Evolutionary conservation across 768 basidiomycete species (phyloP).

Genomic region (Pleurotus sapidus): DNA sequence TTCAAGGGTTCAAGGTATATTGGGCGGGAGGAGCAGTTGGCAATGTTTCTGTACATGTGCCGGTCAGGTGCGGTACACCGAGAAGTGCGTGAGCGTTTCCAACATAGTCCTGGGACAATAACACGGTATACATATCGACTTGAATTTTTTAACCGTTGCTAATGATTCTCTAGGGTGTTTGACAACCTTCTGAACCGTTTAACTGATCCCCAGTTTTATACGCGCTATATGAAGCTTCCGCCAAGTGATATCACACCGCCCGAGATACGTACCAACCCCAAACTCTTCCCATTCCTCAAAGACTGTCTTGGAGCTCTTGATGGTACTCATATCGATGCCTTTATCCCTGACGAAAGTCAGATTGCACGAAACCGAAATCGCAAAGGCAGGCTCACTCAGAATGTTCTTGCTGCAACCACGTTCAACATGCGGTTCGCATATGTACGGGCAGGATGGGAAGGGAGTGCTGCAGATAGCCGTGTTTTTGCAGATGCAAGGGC

Average conservation of each 20-base stretch:
- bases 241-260: constrained; percentile 13
- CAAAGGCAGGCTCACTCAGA: constrained; percentile 34
- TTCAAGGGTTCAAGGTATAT: constrained; percentile 23
- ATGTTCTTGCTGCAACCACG: constrained; percentile 29
- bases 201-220: constrained; percentile 14
- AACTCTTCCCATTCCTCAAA: constrained; percentile 29
- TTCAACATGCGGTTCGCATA: constrained; percentile 35
- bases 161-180: constrained; percentile 12
- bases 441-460: constrained; percentile 37
- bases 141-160: constrained; percentile 8
- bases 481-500: constrained; percentile 26
- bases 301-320: constrained; percentile 31
- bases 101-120: constrained; percentile 22
- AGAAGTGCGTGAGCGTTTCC: constrained; percentile 26
- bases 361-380: constrained; percentile 13
- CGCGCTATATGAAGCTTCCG: constrained; percentile 16
- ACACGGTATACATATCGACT: constrained; percentile 8
- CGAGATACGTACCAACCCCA: constrained; percentile 20
- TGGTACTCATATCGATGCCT: constrained; percentile 25
- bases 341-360: constrained; percentile 17
- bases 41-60: constrained; percentile 24
- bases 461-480: constrained; percentile 29
- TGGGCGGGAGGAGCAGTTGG: constrained; percentile 19
- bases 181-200: constrained; percentile 9
- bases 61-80: constrained; percentile 21